A percentile compares a stretch with the other conserved stretches of the same genome.
These are phyloP conservation scores for Poteriospumella lacustris DNA, from an alignment of 108 stramenopile genomes.

Conservation along the genomic window DNA sequence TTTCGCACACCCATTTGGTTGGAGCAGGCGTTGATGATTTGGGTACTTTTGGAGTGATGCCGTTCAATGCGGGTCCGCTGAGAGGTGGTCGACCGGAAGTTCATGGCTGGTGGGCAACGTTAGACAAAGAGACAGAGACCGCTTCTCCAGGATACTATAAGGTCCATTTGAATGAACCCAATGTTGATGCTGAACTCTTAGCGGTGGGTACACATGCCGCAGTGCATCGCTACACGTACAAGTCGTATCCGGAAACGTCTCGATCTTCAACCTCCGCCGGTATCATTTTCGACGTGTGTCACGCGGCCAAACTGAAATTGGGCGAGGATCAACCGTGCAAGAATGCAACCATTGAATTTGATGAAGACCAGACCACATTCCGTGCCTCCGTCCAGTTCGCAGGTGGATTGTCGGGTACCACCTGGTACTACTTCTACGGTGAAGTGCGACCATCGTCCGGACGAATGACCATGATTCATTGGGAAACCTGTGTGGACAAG, in stretches of 20 bases:
- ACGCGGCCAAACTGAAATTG: neutral
- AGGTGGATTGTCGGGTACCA: too few relatives aligned
- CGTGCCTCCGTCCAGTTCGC: too few relatives aligned
- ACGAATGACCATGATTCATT: too few relatives aligned
- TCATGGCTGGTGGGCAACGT: conserved; percentile 12
- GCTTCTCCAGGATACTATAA: conserved; percentile 28
- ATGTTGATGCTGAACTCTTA: conserved; percentile 3
- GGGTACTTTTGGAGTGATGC: conserved; percentile 37
- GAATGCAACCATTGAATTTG: neutral
- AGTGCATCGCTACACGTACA: conserved; percentile 9
- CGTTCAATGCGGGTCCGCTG: too few relatives aligned
- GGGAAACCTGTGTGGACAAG: too few relatives aligned
- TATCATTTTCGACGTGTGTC: conserved; percentile 18
- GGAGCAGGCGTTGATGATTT: conserved; percentile 29
- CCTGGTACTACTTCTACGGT: too few relatives aligned
- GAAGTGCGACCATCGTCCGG: too few relatives aligned
- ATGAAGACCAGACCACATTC: too few relatives aligned
- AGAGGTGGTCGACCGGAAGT: too few relatives aligned
- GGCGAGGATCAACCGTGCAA: neutral
- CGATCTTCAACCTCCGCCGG: too few relatives aligned
- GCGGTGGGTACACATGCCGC: neutral
- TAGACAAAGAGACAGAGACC: neutral
- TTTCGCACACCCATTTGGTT: conserved; percentile 35
- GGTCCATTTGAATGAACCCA: neutral
- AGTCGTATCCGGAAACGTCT: neutral